Base-by-base conservation (phyloP, 139 green algal genomes). In the Volvox africanus region DNA sequence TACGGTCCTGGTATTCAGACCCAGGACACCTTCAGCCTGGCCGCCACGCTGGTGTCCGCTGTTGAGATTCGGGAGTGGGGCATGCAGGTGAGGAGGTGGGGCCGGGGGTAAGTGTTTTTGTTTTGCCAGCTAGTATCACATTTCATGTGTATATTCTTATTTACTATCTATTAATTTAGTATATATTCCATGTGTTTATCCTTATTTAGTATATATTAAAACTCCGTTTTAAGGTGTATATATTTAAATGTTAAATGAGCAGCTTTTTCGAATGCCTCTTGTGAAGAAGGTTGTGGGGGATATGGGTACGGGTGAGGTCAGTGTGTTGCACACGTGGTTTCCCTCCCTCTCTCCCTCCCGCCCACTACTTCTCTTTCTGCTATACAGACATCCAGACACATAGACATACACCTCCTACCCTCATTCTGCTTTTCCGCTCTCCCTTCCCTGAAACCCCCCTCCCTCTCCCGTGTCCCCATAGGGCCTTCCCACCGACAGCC, bases 401-500 rank as follows among this genome's bases (percentile, higher is more conserved):
- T 21, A 79, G 22, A 22, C 30, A 36, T 21, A n/a, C 71, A 33
- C 35, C 80, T 33, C 75, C 33, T 30, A 55, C 75, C 30, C 75
- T 61, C 75, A 50, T 22, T 19, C 13, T 13, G 32, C 71, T 21
- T 20, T n/a, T 20, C 71, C 65, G 5, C 6, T 21, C n/a, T 11
- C 75, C 22, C 75, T 80, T 2, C 9, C 81, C 26, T n/a, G n/a
- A n/a, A n/a, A n/a, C n/a, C 11, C 81, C 61, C 6, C 28, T 77
- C 2, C 81, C 55, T 61, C 2, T 30, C 80, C 80, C 80, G 36
- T 22, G 13, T 22, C 62, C 32, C 65, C 81, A 28, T 90, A 95
- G 90, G 97, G 97, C 0, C 93, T 98, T 18, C 97, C 97, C 71
- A 95, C 93, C 33, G 96, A 98, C 82, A 50, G 61, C 28, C 88